phyloP scores from a whole-genome alignment of 2,329 filamentous ascomycete genomes.

The Ascocoryne sarcoides region DNA sequence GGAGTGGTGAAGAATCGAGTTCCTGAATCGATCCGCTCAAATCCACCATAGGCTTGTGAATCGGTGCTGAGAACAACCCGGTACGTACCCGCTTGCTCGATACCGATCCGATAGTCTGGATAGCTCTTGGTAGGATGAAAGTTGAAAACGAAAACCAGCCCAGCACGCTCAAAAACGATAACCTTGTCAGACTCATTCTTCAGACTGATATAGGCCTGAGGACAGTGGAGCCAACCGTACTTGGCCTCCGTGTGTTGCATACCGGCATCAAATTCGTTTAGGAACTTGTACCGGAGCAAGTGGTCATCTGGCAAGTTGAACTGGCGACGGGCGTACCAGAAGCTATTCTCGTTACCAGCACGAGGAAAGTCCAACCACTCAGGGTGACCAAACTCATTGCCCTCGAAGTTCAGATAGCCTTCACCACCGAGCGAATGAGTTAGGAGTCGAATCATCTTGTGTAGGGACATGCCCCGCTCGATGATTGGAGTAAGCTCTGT shows the following conservation, averaged over 20 bases:
- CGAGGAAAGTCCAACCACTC: constrained; percentile 99
- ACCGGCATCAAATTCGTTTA: constrained; percentile 86
- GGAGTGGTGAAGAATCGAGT: constrained; percentile 89
- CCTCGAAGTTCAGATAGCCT: constrained; percentile 97
- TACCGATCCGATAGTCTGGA: constrained; percentile 83
- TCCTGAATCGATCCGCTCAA: constrained; percentile 65
- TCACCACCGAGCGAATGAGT: constrained; percentile 90
- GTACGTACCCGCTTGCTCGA: constrained; percentile 81
- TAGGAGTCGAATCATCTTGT: constrained; percentile 95
- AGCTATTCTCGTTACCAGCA: constrained; percentile 84
- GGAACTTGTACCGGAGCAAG: constrained; percentile 77
- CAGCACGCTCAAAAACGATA: constrained; percentile 87
- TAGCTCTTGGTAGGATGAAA: constrained; percentile 82
- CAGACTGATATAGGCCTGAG: constrained; percentile 84
- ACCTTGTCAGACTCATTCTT: constrained; percentile 95
- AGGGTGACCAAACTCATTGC: constrained; percentile 96
- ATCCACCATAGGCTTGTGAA: constrained; percentile 66
- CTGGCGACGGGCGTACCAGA: constrained; percentile 89
- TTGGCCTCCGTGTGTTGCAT: constrained; percentile 86
- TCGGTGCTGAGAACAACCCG: constrained; percentile 79
- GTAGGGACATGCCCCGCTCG: constrained; percentile 80
- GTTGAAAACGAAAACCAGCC: constrained; percentile 91
- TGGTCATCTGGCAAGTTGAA: constrained; percentile 84
- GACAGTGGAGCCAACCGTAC: constrained; percentile 80
- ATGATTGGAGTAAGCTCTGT: constrained; percentile 81